Base-by-base conservation (phyloP, 2,329 filamentous ascomycete genomes). In the Pestalotiopsis fici region DNA sequence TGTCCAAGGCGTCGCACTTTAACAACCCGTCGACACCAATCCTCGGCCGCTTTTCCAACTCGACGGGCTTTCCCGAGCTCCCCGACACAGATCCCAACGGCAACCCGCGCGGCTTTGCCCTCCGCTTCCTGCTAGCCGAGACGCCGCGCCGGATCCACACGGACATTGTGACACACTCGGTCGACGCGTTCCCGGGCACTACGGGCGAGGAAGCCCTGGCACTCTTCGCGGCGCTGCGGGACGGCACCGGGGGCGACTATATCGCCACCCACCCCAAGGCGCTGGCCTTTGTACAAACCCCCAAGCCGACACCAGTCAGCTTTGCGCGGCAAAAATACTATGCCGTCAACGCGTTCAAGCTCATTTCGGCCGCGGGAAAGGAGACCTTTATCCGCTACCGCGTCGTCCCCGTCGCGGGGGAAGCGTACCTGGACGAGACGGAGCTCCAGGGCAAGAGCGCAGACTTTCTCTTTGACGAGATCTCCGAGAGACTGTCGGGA, bases 131-230 rank as follows among this genome's bases (percentile, higher is more conserved):
- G 21, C 79, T 86, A 2, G 73, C 75, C 3, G 66, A 76, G 54
- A 70, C 71, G 6, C 77, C 79, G 1, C 78, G 81, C 15, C 79
- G 79, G 59, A 74, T 79, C 23, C 87, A 89, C 75, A 88, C 86
- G 1, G 87, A 90, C 72, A 85, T 89, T 70, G 78, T 89, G 63
- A 75, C 80, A 0, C 86, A 89, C 75, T 85, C 82, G 1, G 85
- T 83, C 1, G 79, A 82, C 2, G 82, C 79, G 74, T 88, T 89
- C 75, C 86, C 87, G 0, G 81, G 80, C 0, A 78, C 81, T 43
- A 87, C 83, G 0, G 86, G 86, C 15, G 85, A 81, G 15, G 84
- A 83, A n/a, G 86, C 87, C 59, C 79, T 87, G 1, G 79, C 79
- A 9, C 79, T 88, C 62, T 78, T 88, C 37, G 70, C 74, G n/a